Evolutionary conservation across 139 green algal species (phyloP), one percentile per base, ranked within the genome.

Genomic region (Chlorella sp.): DNA sequence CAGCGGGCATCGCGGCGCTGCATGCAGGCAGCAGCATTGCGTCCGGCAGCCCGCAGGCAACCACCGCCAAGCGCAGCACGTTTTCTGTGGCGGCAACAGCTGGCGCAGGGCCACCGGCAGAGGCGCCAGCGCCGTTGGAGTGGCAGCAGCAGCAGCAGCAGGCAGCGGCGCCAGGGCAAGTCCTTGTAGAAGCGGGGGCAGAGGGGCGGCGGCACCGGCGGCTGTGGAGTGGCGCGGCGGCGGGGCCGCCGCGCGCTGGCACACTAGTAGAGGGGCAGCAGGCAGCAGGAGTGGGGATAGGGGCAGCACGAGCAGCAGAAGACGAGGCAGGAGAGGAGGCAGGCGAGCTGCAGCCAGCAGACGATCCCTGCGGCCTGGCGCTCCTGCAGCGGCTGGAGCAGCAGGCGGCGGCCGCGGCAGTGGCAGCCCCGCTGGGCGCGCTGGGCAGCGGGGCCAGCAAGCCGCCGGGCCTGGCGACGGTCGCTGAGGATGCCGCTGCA

Each of bases 221-320:
- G 58, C 60, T 83, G 2, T 83, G 77, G 56, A 83, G 77, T 43
- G 77, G 77, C n/a, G 60, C 77, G 41, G 77, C 43, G 28, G 77
- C 77, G 7, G 77, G 77, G 51, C 51, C 58, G 17, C 56, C 58
- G 1, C 73, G 46, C 14, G 73, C 22, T 13, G 73, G 11, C 74
- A 80, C 74, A 9, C 17, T 67, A 32, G 17, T 17, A 16, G 43
- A 26, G 73, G 41, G 43, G 43, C 76, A 38, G 24, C 44, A 43
- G n/a, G 46, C 67, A 11, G 54, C 51, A 28, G 80, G 67, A 20
- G 67, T 4, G 13, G 32, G 36, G 72, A 40, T 34, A 34, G 43
- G 51, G 28, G 60, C 41, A 67, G 38, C 73, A 78, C 56, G 41
- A 46, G 64, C 73, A 73, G 81, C 74, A 58, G 43, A 40, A 36